These are phyloP conservation scores for Graphilbum ipis-grandicollis DNA, from an alignment of 2,329 filamentous ascomycete genomes.

Conservation along the genomic window DNA sequence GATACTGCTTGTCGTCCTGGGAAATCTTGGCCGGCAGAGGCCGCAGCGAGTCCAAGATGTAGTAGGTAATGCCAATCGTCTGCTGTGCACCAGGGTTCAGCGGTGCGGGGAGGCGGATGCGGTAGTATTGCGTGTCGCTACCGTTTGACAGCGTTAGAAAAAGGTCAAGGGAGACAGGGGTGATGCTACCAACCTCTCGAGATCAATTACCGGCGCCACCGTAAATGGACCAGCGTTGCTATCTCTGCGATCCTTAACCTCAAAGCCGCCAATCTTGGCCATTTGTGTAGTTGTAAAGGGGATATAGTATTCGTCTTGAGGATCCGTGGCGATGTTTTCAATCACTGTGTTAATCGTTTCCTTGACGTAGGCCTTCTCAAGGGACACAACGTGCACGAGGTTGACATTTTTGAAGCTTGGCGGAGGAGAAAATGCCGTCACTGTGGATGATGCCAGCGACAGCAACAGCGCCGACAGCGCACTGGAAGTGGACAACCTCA, in stretches of 20 bases:
- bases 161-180: background rate
- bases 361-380: conserved; percentile 83
- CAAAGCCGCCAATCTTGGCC: conserved; percentile 63
- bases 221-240: conserved; percentile 47
- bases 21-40: conserved; percentile 68
- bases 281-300: conserved; percentile 68
- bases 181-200: conserved; percentile 31
- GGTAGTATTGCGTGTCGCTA: conserved; percentile 67
- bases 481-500: conserved; percentile 25
- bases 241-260: conserved; percentile 87
- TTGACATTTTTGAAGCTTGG: conserved; percentile 91
- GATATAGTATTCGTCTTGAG: conserved; percentile 81
- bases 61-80: conserved; percentile 77
- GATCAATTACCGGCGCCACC: conserved; percentile 47
- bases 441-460: conserved; percentile 29
- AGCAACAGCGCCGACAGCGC: conserved; percentile 41
- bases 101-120: conserved; percentile 59
- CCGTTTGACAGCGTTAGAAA: conserved; percentile 9
- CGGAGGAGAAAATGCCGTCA: conserved; percentile 47
- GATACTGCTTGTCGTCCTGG: conserved; percentile 77
- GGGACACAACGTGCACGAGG: conserved; percentile 71
- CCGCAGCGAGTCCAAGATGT: conserved; percentile 57
- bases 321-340: conserved; percentile 63
- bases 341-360: conserved; percentile 90
- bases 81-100: conserved; percentile 62